Evolutionary conservation across 371 early-diverging fungal genomes (phyloP).

Genomic region (Mucor circinelloides): DNA sequence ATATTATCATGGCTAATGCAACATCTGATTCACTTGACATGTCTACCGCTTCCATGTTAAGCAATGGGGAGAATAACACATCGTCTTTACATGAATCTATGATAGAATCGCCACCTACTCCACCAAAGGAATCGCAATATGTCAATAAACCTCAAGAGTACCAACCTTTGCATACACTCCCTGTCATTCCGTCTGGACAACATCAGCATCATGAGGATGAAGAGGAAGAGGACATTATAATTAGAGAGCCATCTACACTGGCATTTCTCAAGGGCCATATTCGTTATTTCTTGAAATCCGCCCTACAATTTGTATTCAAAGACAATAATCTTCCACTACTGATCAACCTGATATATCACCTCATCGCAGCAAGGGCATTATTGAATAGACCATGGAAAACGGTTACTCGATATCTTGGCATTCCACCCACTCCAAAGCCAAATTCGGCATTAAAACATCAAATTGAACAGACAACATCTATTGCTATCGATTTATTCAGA

Average conservation of each 20-base stretch:
- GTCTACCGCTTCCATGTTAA: slow-evolving; percentile 39
- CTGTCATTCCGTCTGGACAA: not conserved
- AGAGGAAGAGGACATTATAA: not conserved
- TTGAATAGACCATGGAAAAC: slow-evolving; percentile 21
- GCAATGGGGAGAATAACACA: not conserved
- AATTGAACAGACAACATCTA: slow-evolving; percentile 16
- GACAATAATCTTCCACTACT: slow-evolving; percentile 47
- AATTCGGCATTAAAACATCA: slow-evolving; percentile 11
- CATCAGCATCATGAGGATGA: not conserved
- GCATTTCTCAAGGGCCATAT: slow-evolving; percentile 31
- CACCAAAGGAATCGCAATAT: not conserved
- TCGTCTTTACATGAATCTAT: not conserved
- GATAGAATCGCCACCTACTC: slow-evolving; percentile 10
- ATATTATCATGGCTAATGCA: not conserved
- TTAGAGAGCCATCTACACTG: slow-evolving; percentile 20
- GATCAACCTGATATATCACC: slow-evolving; percentile 38
- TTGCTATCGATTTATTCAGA: slow-evolving; percentile 36
- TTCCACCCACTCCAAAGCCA: slow-evolving; percentile 8
- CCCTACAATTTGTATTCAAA: slow-evolving; percentile 36
- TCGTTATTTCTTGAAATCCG: slow-evolving; percentile 16
- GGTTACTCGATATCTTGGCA: slow-evolving; percentile 18
- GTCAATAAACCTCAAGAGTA: not conserved
- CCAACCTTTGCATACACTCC: not conserved
- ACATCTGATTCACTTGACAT: slow-evolving; percentile 31
- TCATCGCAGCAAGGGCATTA: slow-evolving; percentile 35